Evolutionary conservation across 306 rosid genomes (phyloP).

Genomic region (Crataegus laevigata): DNA sequence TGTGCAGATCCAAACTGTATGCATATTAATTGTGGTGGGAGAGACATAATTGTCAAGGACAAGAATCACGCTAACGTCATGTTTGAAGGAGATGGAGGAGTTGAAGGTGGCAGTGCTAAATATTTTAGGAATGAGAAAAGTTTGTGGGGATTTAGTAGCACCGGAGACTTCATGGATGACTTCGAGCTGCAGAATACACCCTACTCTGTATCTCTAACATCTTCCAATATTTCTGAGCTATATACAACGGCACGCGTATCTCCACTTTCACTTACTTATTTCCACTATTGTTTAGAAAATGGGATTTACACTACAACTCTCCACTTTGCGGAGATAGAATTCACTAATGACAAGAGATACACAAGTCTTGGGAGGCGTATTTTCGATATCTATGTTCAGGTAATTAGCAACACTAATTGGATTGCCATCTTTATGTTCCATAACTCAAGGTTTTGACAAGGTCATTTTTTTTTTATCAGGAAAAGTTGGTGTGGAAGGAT

Average conservation of each 20-base stretch:
- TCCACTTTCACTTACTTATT: slow-evolving; percentile 61
- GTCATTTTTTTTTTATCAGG: slow-evolving; percentile 27
- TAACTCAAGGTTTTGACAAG: slow-evolving; percentile 7
- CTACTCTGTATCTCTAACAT: slow-evolving; percentile 23
- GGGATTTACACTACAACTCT: slow-evolving; percentile 52
- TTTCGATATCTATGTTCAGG: slow-evolving; percentile 65
- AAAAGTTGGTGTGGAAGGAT: slow-evolving; percentile 33
- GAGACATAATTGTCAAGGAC: slow-evolving; percentile 8
- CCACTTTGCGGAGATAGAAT: slow-evolving; percentile 61
- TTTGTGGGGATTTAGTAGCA: slow-evolving; percentile 39
- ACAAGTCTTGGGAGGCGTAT: slow-evolving; percentile 48
- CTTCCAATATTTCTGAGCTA: slow-evolving; percentile 32
- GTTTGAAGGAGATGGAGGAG: slow-evolving; percentile 27
- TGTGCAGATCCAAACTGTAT: slow-evolving; percentile 53
- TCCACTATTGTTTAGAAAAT: slow-evolving; percentile 65
- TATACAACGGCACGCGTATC: slow-evolving; percentile 48
- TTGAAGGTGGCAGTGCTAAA: slow-evolving; percentile 28
- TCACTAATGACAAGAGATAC: slow-evolving; percentile 40
- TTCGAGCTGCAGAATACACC: slow-evolving; percentile 16
- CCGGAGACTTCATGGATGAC: slow-evolving; percentile 37
- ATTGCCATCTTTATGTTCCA: not conserved
- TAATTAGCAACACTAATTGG: slow-evolving; percentile 13
- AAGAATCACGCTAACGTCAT: not conserved
- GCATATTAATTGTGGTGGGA: slow-evolving; percentile 49
- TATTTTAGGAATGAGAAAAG: not conserved